A percentile compares a stretch with the other conserved stretches of the same genome.
Evolutionary conservation across 441 rosid genomes (phyloP).

Genomic region (Bocquillonia castaneifolia): DNA sequence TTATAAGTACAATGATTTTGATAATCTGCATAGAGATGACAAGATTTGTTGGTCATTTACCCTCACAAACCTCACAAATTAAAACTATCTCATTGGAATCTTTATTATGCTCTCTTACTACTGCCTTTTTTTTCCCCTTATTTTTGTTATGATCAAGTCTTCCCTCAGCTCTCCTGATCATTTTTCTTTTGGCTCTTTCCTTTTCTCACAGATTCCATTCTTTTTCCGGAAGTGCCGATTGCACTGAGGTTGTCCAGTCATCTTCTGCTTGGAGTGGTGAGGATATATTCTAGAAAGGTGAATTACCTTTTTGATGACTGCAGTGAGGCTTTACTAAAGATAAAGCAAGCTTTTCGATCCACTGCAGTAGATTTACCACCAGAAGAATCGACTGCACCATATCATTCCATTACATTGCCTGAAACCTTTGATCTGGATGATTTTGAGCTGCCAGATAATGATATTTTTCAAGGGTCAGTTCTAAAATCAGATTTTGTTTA

Average conservation of each 20-base stretch:
- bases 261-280: slow-evolving; percentile 98
- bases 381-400: slow-evolving; percentile 98
- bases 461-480: slow-evolving; percentile 91
- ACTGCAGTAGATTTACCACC: slow-evolving; percentile 98
- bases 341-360: slow-evolving; percentile 99
- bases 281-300: slow-evolving; percentile 97
- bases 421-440: slow-evolving; percentile 99
- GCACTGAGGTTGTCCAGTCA: slow-evolving; percentile 96
- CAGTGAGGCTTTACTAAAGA: slow-evolving; percentile 96
- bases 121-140: not conserved
- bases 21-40: not conserved
- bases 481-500: not conserved
- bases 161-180: slow-evolving; percentile 11
- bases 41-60: not conserved
- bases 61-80: not conserved
- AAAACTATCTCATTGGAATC: not conserved
- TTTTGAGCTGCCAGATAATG: slow-evolving; percentile 98
- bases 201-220: slow-evolving; percentile 76
- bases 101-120: not conserved
- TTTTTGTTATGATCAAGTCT: not conserved
- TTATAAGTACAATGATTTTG: not conserved
- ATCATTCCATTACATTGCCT: slow-evolving; percentile 96
- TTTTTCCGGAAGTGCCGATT: slow-evolving; percentile 95
- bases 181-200: not conserved
- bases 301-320: slow-evolving; percentile 99